Percentiles rank a stretch among this genome's conserved stretches.
Evolutionary conservation across 2,329 filamentous ascomycete genomes (phyloP).

Genomic region (Arthrinium puccinioides): DNA sequence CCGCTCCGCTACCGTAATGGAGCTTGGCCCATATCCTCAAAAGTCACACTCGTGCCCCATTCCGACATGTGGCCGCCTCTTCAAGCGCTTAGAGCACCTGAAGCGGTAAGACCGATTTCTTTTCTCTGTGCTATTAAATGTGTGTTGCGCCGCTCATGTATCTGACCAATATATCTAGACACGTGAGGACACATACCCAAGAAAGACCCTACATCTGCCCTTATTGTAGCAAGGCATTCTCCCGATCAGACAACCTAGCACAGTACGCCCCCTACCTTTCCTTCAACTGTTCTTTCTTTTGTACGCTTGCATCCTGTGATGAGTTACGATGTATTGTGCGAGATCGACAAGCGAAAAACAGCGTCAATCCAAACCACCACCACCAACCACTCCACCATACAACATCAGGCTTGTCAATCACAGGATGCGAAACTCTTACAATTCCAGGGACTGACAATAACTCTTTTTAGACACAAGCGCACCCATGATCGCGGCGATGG

Average conservation of each 20-base stretch:
- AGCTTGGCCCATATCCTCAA: slow-evolving; percentile 90
- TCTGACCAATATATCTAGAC: slow-evolving; percentile 58
- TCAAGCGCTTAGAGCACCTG: slow-evolving; percentile 98
- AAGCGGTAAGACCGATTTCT: slow-evolving; percentile 72
- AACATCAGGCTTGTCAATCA: slow-evolving; percentile 12
- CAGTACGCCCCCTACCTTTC: slow-evolving; percentile 60
- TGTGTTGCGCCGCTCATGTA: slow-evolving; percentile 32
- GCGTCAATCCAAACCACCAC: slow-evolving; percentile 23
- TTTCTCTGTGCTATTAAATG: slow-evolving; percentile 31
- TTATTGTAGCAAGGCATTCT: slow-evolving; percentile 98
- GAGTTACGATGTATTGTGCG: slow-evolving; percentile 32
- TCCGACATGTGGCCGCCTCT: slow-evolving; percentile 89
- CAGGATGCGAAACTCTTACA: not conserved
- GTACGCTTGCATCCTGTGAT: slow-evolving; percentile 29
- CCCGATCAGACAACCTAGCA: slow-evolving; percentile 95
- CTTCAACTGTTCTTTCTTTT: slow-evolving; percentile 26
- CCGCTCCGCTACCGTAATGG: slow-evolving; percentile 91
- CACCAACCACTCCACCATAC: slow-evolving; percentile 25
- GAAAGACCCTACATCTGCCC: slow-evolving; percentile 97
- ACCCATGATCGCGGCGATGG: slow-evolving; percentile 60
- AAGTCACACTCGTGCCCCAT: slow-evolving; percentile 99
- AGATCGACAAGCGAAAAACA: slow-evolving; percentile 20
- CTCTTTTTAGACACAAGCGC: slow-evolving; percentile 69
- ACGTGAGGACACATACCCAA: slow-evolving; percentile 98
- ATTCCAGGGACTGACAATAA: slow-evolving; percentile 24